Base-by-base conservation (phyloP, 1,284 basidiomycete species). In the Amanita bisporigera region DNA sequence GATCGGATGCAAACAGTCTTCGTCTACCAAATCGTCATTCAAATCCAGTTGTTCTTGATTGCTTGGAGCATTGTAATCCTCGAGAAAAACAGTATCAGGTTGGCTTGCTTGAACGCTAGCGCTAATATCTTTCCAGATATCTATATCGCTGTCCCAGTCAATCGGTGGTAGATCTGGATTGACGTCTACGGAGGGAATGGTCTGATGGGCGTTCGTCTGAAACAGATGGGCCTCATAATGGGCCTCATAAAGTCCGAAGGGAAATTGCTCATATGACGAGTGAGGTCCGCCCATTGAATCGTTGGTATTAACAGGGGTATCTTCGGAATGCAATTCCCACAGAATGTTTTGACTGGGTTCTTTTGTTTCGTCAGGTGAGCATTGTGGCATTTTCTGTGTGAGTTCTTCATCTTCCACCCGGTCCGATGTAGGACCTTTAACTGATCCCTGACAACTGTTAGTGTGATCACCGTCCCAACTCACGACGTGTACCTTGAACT, bases 401-500 rank as follows among this genome's bases (percentile, higher is more conserved):
- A 77, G 71, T 38, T 73, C 72, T 61, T 79, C 75, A 65, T 78
- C 77, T 63, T 77, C 76, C 3, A 66, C 65, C n/a, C 58, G 63
- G 63, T 76, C 75, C 6, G 66, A 49, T 57, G 29, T 67, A 49
- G 66, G 59, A 19, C 61, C 50, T 31, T 59, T 41, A 14, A 49
- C 38, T 19, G 65, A 38, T 12, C 71, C 72, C 75, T 76, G 43
- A 61, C 57, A 52, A 21, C 2, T 21, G 19, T 64, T 26, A 64
- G 52, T 10, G 15, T n/a, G 21, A 41, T 33, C 14, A 3, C 24
- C 7, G 33, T 26, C 17, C 33, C 7, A 24, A 36, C 14, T 66
- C 11, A 55, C 40, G 55, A 66, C 52, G 29, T 74, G 66, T 68
- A 88, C 89, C 83, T 87, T 88, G 76, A 88, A 88, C 45, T 76